Conservation (phyloP, 805 yeast genomes). For the Pichia sporocuriosa region DNA sequence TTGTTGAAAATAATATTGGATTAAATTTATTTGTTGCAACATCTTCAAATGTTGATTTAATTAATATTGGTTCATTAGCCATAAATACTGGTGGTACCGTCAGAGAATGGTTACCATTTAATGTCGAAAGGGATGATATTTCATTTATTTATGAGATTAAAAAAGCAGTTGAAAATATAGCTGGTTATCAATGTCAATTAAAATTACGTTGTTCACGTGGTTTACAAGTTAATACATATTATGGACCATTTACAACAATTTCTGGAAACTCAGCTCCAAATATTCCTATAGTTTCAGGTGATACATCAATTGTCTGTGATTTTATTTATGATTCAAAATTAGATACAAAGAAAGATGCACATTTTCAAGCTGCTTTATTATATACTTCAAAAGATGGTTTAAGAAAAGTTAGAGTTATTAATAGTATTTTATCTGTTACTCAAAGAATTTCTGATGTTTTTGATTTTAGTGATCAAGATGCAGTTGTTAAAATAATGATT, state of each 20-base stretch:
- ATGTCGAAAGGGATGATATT: constrained; percentile 58
- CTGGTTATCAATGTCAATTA: constrained; percentile 75
- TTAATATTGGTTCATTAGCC: constrained; percentile 62
- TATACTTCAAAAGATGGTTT: constrained; percentile 74
- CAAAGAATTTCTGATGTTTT: constrained; percentile 68
- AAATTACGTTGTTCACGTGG: constrained; percentile 87
- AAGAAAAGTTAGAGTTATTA: constrained; percentile 81
- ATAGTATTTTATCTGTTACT: constrained; percentile 74
- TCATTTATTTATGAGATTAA: constrained; percentile 54
- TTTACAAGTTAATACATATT: constrained; percentile 69
- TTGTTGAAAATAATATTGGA: constrained; percentile 55
- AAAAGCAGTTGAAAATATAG: constrained; percentile 41
- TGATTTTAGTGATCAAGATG: constrained; percentile 73
- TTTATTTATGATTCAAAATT: constrained; percentile 73
- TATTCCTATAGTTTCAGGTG: constrained; percentile 29
- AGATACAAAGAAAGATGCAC: constrained; percentile 66
- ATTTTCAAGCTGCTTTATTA: constrained; percentile 84
- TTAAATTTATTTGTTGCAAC: constrained; percentile 71
- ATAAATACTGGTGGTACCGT: constrained; percentile 65
- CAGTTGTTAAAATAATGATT: constrained; percentile 45
- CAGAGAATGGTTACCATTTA: constrained; percentile 60
- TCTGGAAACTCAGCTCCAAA: constrained; percentile 29
- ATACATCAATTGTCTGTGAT: constrained; percentile 63
- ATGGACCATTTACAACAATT: constrained; percentile 46
- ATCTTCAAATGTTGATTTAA: constrained; percentile 56